Base-by-base conservation (phyloP, 176 grass and related monocot genomes). In the Themeda triandra region DNA sequence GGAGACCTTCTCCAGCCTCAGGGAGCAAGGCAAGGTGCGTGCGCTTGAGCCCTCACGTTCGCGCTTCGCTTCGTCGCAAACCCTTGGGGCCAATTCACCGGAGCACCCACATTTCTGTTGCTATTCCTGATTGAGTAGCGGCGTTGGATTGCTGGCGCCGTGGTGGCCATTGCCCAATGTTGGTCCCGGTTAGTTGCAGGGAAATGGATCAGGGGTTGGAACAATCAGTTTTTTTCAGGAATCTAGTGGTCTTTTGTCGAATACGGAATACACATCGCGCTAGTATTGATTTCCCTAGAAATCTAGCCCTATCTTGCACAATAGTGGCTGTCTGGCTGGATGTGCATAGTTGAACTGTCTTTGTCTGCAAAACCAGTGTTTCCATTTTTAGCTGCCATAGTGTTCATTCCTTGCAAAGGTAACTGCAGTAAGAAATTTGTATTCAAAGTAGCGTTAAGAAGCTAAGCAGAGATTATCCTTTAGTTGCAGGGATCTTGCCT, bases 1-100 rank as follows among this genome's bases (percentile, higher is more conserved):
- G 36, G 63, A 77, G 77, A 86, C 88, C 19, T 89, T 89, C 83
- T 69, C 78, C 53, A 82, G 32, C 77, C 83, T 89, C 71, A 80
- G 53, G 64, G 88, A 82, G 53, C 49, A 82, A 78, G 88, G 83
- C 49, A 89, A 86, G 88, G 88, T 86, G 65, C 15, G 31, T 69
- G 65, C 33, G 4, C 25, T 25, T 17, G 23, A 36, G 63, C 29
- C 12, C 1, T 78, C 6, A 29, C 13, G 27, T n/a, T 40, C 27
- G 40, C 23, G 40, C 21, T 19, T 31, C 51, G 18, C 54, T 60
- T 71, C 27, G 10, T 72, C 29, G 29, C 29, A 15, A 15, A 80
- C 28, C 77, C 10, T 40, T 31, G 27, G 18, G 27, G 27, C 10
- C 37, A 19, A 42, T 48, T 85, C 32, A 6, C 21, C 17, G 35